Evolutionary conservation across 768 basidiomycete species (phyloP).

Genomic region (Multifurca ochricompacta): DNA sequence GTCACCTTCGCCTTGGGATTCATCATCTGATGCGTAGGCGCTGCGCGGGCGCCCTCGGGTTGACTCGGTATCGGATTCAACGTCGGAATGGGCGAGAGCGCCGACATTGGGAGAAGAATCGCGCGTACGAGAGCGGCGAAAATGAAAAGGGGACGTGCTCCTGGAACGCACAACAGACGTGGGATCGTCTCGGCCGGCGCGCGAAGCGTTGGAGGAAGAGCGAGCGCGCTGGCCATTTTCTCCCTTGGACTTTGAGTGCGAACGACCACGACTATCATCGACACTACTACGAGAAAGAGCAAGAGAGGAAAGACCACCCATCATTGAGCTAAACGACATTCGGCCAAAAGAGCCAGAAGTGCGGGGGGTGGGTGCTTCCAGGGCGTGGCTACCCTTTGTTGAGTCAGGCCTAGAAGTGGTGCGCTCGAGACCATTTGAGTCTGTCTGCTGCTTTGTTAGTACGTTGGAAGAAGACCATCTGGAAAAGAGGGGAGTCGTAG

Average conservation of each 20-base stretch:
- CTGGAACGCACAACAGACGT: slow-evolving; percentile 48
- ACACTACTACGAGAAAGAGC: slow-evolving; percentile 45
- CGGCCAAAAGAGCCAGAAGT: slow-evolving; percentile 48
- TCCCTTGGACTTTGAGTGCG: slow-evolving; percentile 32
- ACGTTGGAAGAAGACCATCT: slow-evolving; percentile 26
- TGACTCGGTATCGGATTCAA: slow-evolving; percentile 49
- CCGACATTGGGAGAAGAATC: slow-evolving; percentile 44
- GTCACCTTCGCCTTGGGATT: slow-evolving; percentile 34
- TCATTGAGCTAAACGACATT: slow-evolving; percentile 60
- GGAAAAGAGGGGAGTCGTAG: slow-evolving; percentile 26
- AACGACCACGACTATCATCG: slow-evolving; percentile 38
- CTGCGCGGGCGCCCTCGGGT: slow-evolving; percentile 48
- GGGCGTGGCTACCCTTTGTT: slow-evolving; percentile 2
- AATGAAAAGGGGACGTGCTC: slow-evolving; percentile 73
- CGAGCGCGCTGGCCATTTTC: slow-evolving; percentile 29
- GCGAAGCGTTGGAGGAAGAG: slow-evolving; percentile 38
- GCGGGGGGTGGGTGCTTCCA: slow-evolving; percentile 23
- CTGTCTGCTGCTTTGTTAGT: slow-evolving; percentile 37
- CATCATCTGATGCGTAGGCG: slow-evolving; percentile 66
- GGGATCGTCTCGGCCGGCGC: slow-evolving; percentile 25
- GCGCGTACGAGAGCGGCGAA: slow-evolving; percentile 56
- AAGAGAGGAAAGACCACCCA: slow-evolving; percentile 59
- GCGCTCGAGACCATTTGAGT: slow-evolving; percentile 46
- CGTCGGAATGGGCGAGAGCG: slow-evolving; percentile 53
- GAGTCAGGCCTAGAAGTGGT: slow-evolving; percentile 26